Percentiles rank a stretch among this genome's conserved stretches.
phyloP scores from a whole-genome alignment of 1,284 basidiomycete genomes.

The Sanghuangporus weigelae region DNA sequence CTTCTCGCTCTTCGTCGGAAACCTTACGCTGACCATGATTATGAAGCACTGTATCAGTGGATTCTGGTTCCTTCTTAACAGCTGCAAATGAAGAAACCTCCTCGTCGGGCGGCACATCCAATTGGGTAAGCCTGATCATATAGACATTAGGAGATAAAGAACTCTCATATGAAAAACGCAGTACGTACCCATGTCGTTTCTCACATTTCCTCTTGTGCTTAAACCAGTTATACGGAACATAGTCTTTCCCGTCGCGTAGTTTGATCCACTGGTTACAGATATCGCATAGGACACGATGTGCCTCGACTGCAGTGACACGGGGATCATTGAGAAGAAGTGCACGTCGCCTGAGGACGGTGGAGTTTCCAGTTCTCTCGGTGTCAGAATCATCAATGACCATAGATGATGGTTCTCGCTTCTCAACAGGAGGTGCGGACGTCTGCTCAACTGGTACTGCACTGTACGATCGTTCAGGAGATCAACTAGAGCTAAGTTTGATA shows the following conservation, averaged over 20 bases:
- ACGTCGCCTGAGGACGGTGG: background rate
- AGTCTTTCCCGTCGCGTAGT: slow-evolving; percentile 13
- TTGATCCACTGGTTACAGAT: slow-evolving; percentile 18
- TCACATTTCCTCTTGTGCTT: slow-evolving; percentile 17
- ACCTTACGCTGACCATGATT: background rate
- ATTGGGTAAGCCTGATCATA: background rate
- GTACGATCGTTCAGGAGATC: background rate
- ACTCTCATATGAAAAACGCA: background rate
- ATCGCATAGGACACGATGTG: slow-evolving; percentile 15
- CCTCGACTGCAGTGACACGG: slow-evolving; percentile 6
- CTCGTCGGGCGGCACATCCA: background rate
- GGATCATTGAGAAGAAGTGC: slow-evolving; percentile 9
- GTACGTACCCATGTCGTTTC: slow-evolving; percentile 10
- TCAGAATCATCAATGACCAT: slow-evolving; percentile 4
- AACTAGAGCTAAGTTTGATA: background rate
- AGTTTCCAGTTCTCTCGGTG: background rate
- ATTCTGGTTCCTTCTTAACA: background rate
- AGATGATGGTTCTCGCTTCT: background rate
- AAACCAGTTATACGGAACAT: slow-evolving; percentile 14
- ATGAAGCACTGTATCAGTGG: background rate
- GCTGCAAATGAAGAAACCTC: background rate
- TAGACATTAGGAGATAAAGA: background rate
- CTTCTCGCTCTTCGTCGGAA: slow-evolving; percentile 17
- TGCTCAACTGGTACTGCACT: background rate
- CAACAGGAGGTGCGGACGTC: background rate